These are phyloP conservation scores for Claviceps africana DNA, from an alignment of 2,329 filamentous ascomycete genomes.

Conservation along the genomic window DNA sequence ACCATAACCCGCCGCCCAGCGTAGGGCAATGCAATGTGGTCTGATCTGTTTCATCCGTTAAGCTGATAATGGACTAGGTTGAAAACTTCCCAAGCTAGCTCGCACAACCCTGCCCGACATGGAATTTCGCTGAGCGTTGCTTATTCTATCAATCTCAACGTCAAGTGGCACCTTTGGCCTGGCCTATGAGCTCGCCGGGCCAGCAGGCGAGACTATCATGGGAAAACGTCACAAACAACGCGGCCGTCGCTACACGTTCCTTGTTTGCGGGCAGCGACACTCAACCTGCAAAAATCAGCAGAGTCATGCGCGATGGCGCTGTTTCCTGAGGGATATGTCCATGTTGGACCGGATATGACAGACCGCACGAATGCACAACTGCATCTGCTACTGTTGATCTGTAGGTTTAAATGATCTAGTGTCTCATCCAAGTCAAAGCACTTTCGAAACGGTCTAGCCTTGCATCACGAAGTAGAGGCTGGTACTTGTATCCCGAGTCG, in stretches of 20 bases:
- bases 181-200: constrained; percentile 34
- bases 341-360: not conserved
- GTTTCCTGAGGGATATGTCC: constrained; percentile 10
- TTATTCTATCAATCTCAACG: constrained; percentile 20
- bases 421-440: not conserved
- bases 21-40: no score
- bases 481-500: no score
- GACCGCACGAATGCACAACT: not conserved
- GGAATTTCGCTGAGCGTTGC: not conserved
- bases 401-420: not conserved
- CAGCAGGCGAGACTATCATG: constrained; percentile 31
- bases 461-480: no score
- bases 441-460: not conserved
- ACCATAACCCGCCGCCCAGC: not conserved
- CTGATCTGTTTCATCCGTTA: no score
- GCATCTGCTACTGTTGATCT: not conserved
- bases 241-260: constrained; percentile 27
- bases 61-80: no score
- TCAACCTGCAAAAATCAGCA: constrained; percentile 12
- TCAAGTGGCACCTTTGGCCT: not conserved
- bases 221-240: constrained; percentile 27
- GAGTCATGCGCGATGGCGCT: constrained; percentile 22
- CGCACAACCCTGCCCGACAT: constrained; percentile 12
- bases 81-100: constrained; percentile 15
- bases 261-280: constrained; percentile 29